These are phyloP conservation scores for Mortierella antarctica DNA, from an alignment of 192 early-diverging fungal species.

Conservation along the genomic window DNA sequence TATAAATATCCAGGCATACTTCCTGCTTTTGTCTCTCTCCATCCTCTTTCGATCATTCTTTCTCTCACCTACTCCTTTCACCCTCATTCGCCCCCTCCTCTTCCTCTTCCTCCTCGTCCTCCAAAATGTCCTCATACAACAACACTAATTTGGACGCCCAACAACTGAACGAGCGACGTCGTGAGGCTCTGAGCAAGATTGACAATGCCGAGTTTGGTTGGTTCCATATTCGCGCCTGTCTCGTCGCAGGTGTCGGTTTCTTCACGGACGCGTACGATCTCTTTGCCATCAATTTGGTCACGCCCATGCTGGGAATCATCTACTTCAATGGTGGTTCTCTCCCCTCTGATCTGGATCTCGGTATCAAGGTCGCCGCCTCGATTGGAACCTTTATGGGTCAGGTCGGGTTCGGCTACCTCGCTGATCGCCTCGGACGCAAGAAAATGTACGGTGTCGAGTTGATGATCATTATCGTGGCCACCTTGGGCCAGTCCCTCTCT, in stretches of 20 bases:
- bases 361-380: constrained; percentile 84
- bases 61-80: background rate
- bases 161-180: constrained; percentile 50
- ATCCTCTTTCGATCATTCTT: constrained; percentile 9
- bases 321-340: constrained; percentile 67
- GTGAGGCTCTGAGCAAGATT: constrained; percentile 57
- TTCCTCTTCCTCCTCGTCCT: background rate
- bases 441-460: constrained; percentile 90
- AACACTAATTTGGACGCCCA: constrained; percentile 55
- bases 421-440: constrained; percentile 86
- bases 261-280: constrained; percentile 97
- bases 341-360: constrained; percentile 77
- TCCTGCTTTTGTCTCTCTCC: background rate
- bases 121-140: constrained; percentile 42
- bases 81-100: background rate
- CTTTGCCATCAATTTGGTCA: constrained; percentile 91
- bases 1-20: constrained; percentile 7
- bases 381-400: constrained; percentile 92
- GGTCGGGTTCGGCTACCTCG: constrained; percentile 83
- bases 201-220: constrained; percentile 82
- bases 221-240: constrained; percentile 76
- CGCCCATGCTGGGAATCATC: constrained; percentile 86
- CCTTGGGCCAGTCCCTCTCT: constrained; percentile 82
- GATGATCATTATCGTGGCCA: constrained; percentile 90
- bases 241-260: constrained; percentile 82